phyloP scores from a whole-genome alignment of 1,284 basidiomycete species.

The Agroathelia rolfsii region DNA sequence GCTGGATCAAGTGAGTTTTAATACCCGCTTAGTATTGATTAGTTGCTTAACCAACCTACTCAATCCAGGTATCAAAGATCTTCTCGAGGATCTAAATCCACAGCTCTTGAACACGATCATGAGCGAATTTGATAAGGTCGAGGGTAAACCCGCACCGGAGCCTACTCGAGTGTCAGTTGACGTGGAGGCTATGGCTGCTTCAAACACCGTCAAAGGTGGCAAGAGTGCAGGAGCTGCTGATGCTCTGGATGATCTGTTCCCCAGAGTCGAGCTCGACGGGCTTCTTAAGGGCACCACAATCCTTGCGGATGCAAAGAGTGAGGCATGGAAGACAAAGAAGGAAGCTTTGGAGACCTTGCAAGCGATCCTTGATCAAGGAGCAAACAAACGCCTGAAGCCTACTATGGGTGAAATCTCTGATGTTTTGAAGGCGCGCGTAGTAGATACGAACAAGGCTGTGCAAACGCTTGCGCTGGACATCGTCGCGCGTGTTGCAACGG shows the following conservation, averaged over 20 bases:
- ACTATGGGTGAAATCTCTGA: slow-evolving; percentile 88
- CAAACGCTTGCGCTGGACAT: slow-evolving; percentile 88
- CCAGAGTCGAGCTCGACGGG: slow-evolving; percentile 87
- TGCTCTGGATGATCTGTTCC: slow-evolving; percentile 88
- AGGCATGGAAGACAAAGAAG: slow-evolving; percentile 97
- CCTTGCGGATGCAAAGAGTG: slow-evolving; percentile 75
- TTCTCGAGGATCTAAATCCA: slow-evolving; percentile 91
- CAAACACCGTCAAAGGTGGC: slow-evolving; percentile 29
- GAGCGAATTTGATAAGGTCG: slow-evolving; percentile 91
- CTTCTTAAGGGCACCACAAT: slow-evolving; percentile 82
- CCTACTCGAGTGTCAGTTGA: slow-evolving; percentile 75
- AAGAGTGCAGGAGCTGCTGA: slow-evolving; percentile 38
- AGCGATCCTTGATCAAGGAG: slow-evolving; percentile 77
- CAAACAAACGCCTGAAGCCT: slow-evolving; percentile 88
- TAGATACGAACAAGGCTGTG: slow-evolving; percentile 91
- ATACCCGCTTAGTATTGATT: slow-evolving; percentile 1
- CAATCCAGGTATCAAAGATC: slow-evolving; percentile 72
- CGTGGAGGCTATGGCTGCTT: slow-evolving; percentile 40
- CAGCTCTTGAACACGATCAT: slow-evolving; percentile 89
- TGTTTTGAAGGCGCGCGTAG: slow-evolving; percentile 81
- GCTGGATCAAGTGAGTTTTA: slow-evolving; percentile 71
- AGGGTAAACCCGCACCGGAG: slow-evolving; percentile 69
- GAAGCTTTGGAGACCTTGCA: slow-evolving; percentile 87
- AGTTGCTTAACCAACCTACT: slow-evolving; percentile 4
- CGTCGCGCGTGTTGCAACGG: slow-evolving; percentile 79